These are phyloP conservation scores for Linnemannia schmuckeri DNA, from an alignment of 192 early-diverging fungal species.

Conservation along the genomic window DNA sequence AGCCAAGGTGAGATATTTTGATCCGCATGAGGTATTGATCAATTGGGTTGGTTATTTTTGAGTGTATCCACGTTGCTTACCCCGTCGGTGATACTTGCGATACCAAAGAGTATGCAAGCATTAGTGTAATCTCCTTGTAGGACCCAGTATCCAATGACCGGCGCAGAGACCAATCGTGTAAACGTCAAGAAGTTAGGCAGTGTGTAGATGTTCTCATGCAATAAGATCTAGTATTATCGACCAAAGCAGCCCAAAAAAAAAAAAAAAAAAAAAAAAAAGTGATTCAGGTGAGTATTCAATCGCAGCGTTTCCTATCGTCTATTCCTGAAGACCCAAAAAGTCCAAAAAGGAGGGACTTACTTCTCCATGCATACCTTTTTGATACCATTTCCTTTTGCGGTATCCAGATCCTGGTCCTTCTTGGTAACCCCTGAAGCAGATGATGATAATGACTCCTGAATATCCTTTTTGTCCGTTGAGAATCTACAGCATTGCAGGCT, in stretches of 20 bases:
- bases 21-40: background rate
- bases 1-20: background rate
- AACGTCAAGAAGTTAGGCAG: conserved; percentile 92
- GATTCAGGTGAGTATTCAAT: background rate
- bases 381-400: conserved; percentile 16
- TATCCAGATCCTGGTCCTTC: conserved; percentile 1
- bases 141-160: conserved; percentile 92
- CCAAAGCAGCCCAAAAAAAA: background rate
- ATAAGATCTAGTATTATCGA: background rate
- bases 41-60: background rate
- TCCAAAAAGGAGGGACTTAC: background rate
- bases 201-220: conserved; percentile 88
- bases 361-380: conserved; percentile 37
- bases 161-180: conserved; percentile 81
- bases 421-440: background rate
- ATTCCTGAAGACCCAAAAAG: background rate
- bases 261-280: background rate
- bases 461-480: conserved; percentile 25
- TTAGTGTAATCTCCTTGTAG: conserved; percentile 75
- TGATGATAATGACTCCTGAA: background rate
- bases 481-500: conserved; percentile 15
- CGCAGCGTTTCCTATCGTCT: no score
- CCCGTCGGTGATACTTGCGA: conserved; percentile 89
- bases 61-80: conserved; percentile 46
- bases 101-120: conserved; percentile 82